A percentile compares a stretch with the other conserved stretches of the same genome.
Conservation (phyloP, 805 yeast species). For the Hanseniaspora clermontiae region DNA sequence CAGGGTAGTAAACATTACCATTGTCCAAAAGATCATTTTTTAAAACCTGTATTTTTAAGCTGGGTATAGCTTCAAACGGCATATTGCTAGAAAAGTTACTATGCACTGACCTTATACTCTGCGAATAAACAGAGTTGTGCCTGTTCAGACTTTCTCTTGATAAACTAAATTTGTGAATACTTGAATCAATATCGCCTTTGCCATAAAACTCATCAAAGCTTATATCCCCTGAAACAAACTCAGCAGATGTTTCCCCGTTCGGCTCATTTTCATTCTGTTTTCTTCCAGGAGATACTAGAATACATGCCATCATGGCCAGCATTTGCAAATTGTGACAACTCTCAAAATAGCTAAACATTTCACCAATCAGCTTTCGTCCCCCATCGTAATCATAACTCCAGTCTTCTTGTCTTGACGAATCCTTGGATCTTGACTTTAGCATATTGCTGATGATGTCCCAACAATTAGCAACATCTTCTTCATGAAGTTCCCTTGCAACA, state of each 20-base stretch:
- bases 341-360: conserved; percentile 54
- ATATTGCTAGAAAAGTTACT: background rate
- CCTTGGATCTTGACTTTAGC: conserved; percentile 22
- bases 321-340: conserved; percentile 60
- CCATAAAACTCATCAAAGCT: background rate
- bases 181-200: background rate
- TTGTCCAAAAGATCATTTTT: conserved; percentile 8
- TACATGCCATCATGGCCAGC: conserved; percentile 79
- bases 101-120: background rate
- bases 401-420: conserved; percentile 31
- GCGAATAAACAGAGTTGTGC: background rate
- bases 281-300: conserved; percentile 30
- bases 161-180: background rate
- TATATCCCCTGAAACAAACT: background rate
- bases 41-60: conserved; percentile 5
- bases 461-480: conserved; percentile 51
- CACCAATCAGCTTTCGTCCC: conserved; percentile 47
- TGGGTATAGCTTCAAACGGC: background rate
- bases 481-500: conserved; percentile 54
- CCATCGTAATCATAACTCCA: conserved; percentile 85
- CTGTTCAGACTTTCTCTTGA: conserved; percentile 1
- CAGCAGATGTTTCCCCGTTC: background rate
- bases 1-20: conserved; percentile 9
- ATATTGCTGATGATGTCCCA: conserved; percentile 51
- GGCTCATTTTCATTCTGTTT: background rate